Evolutionary conservation across 768 basidiomycete genomes (phyloP).

Genomic region (Strobilomyces echinocephalus): DNA sequence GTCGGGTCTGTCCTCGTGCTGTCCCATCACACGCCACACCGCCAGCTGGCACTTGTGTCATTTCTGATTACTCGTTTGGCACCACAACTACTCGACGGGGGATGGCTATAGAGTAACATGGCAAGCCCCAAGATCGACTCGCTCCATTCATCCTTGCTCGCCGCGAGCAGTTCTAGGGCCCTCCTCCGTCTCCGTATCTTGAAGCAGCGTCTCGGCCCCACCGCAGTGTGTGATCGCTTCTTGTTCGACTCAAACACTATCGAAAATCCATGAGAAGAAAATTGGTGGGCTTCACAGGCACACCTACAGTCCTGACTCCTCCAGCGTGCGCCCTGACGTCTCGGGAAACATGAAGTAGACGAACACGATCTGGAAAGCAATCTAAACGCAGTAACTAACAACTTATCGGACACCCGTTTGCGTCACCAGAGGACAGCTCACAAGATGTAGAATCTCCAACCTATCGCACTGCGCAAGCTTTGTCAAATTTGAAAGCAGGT

Average conservation of each 20-base stretch:
- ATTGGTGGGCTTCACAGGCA: neutral
- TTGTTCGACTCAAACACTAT: conserved; percentile 1
- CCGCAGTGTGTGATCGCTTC: neutral
- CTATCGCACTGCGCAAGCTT: neutral
- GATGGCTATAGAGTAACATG: too few species aligned
- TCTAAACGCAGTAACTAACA: conserved; percentile 1
- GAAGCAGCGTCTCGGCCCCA: neutral
- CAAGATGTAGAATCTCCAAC: neutral
- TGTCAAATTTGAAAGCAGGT: neutral
- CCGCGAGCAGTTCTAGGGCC: too few species aligned
- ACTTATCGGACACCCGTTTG: neutral
- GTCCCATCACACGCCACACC: too few species aligned
- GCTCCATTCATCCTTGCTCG: too few species aligned
- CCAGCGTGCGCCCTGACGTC: conserved; percentile 1
- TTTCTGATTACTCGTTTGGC: too few species aligned
- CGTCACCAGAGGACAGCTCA: neutral
- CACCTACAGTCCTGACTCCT: conserved; percentile 29
- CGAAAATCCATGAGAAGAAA: neutral
- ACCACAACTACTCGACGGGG: too few species aligned
- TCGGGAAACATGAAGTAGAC: conserved; percentile 3
- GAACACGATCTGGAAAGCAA: neutral
- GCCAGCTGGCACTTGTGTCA: too few species aligned
- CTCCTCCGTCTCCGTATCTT: too few species aligned
- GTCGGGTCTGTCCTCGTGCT: too few species aligned
- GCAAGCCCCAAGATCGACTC: too few species aligned